A percentile compares a stretch with the other conserved stretches of the same genome.
These are phyloP conservation scores for Puccinia triticina DNA, from an alignment of 1,284 basidiomycete genomes.

Conservation along the genomic window DNA sequence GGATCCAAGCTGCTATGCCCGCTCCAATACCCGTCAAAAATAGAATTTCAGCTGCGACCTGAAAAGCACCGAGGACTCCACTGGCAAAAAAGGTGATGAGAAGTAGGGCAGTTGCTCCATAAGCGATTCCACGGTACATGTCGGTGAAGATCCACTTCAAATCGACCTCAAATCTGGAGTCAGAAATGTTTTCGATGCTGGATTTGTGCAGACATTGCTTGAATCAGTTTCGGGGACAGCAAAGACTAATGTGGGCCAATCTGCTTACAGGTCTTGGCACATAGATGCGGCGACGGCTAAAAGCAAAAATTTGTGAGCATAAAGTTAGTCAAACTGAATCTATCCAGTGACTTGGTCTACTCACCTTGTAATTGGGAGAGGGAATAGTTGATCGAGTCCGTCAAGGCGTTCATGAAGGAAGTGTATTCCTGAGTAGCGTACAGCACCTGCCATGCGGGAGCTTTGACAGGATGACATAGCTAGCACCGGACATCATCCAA, in stretches of 20 bases:
- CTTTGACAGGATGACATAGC: conserved; percentile 42
- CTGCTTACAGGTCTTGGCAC: conserved; percentile 40
- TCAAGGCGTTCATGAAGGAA: conserved; percentile 39
- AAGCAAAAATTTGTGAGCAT: not conserved
- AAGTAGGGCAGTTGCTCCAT: conserved; percentile 30
- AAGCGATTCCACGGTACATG: conserved; percentile 39
- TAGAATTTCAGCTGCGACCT: not conserved
- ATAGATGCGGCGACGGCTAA: conserved; percentile 43
- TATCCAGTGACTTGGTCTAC: not conserved
- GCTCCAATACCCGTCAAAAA: conserved; percentile 18
- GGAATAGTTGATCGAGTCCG: conserved; percentile 38
- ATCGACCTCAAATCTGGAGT: conserved; percentile 35
- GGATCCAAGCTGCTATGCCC: conserved; percentile 38
- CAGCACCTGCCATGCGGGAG: conserved; percentile 44
- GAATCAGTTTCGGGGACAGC: not conserved
- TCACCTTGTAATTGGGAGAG: conserved; percentile 37
- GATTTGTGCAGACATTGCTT: not conserved
- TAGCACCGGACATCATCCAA: not conserved
- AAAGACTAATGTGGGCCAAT: not conserved
- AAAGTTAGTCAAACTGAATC: not conserved
- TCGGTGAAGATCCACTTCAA: conserved; percentile 46
- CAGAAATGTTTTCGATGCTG: conserved; percentile 12
- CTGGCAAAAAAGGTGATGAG: not conserved
- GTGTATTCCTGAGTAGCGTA: conserved; percentile 46
- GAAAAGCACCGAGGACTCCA: not conserved